Evolutionary conservation across 352 stramenopile genomes (phyloP).

Genomic region (Pythium coloratum): DNA sequence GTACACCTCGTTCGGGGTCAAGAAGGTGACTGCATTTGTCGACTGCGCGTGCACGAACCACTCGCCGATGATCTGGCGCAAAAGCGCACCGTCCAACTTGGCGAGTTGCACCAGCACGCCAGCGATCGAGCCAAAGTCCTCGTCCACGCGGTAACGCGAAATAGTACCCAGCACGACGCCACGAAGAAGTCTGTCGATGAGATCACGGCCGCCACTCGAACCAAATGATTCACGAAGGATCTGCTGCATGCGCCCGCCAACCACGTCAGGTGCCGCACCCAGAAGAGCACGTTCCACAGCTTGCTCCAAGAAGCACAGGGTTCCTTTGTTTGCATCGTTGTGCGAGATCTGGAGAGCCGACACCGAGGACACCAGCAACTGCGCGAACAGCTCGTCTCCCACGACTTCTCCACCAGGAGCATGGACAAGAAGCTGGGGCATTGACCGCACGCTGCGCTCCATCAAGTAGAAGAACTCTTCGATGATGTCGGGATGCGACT

Average conservation of each 20-base stretch:
- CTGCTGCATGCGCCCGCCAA: slow-evolving; percentile 23
- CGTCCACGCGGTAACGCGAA: slow-evolving; percentile 65
- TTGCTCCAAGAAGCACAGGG: slow-evolving; percentile 91
- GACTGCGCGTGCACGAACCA: slow-evolving; percentile 65
- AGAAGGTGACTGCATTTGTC: slow-evolving; percentile 46
- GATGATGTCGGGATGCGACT: slow-evolving; percentile 90
- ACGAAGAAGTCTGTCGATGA: slow-evolving; percentile 61
- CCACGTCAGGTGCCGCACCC: slow-evolving; percentile 16
- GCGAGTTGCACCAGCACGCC: slow-evolving; percentile 71
- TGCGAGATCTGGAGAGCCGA: slow-evolving; percentile 91
- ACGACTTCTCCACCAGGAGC: slow-evolving; percentile 13
- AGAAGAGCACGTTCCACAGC: slow-evolving; percentile 34
- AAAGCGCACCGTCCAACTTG: slow-evolving; percentile 53
- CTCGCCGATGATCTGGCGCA: slow-evolving; percentile 61
- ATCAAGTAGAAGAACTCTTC: slow-evolving; percentile 97
- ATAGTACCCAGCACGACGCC: slow-evolving; percentile 68
- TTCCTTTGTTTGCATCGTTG: slow-evolving; percentile 93
- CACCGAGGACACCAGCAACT: slow-evolving; percentile 83
- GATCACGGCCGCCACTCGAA: slow-evolving; percentile 28
- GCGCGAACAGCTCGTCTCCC: slow-evolving; percentile 58
- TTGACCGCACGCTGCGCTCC: slow-evolving; percentile 84
- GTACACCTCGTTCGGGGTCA: slow-evolving; percentile 55
- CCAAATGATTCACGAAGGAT: slow-evolving; percentile 33
- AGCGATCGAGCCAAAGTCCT: slow-evolving; percentile 76
- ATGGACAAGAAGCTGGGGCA: slow-evolving; percentile 73